phyloP scores from a whole-genome alignment of 1,284 basidiomycete genomes.

The Pseudozyma sp. region DNA sequence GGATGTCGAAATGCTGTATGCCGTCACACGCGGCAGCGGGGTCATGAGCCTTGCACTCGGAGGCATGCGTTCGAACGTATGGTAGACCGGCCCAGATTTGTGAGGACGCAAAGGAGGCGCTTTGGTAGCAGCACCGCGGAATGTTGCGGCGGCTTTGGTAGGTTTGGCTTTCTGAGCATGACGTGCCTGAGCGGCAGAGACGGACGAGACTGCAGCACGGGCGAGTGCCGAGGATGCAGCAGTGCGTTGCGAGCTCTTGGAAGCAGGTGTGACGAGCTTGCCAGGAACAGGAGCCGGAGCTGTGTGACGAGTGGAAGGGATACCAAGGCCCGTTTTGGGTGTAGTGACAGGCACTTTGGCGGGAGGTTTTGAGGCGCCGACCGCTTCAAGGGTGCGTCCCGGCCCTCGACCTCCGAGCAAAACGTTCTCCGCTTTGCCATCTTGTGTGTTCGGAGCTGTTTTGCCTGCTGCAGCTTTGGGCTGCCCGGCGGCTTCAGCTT shows the following conservation, averaged over 20 bases:
- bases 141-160: slow-evolving; percentile 40
- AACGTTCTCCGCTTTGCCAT: slow-evolving; percentile 11
- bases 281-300: slow-evolving; percentile 32
- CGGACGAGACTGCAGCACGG: slow-evolving; percentile 44
- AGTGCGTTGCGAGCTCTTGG: slow-evolving; percentile 36
- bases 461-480: not conserved
- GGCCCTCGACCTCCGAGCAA: slow-evolving; percentile 24
- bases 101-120: slow-evolving; percentile 47
- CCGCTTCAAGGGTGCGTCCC: slow-evolving; percentile 15
- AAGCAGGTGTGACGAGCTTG: slow-evolving; percentile 36
- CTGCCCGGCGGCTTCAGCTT: slow-evolving; percentile 10
- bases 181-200: slow-evolving; percentile 37
- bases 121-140: slow-evolving; percentile 35
- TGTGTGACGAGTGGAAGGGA: slow-evolving; percentile 39
- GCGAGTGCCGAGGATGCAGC: slow-evolving; percentile 52
- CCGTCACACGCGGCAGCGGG: slow-evolving; percentile 69
- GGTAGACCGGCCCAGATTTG: slow-evolving; percentile 60
- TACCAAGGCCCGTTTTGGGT: slow-evolving; percentile 32
- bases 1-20: slow-evolving; percentile 84
- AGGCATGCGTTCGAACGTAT: slow-evolving; percentile 66
- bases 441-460: slow-evolving; percentile 8
- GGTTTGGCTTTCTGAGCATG: slow-evolving; percentile 30
- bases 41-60: slow-evolving; percentile 58
- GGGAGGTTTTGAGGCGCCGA: slow-evolving; percentile 36
- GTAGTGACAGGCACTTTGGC: slow-evolving; percentile 46